These are phyloP conservation scores for Magnusiomyces sp. DNA, from an alignment of 1,139 yeast genomes.

Conservation along the genomic window DNA sequence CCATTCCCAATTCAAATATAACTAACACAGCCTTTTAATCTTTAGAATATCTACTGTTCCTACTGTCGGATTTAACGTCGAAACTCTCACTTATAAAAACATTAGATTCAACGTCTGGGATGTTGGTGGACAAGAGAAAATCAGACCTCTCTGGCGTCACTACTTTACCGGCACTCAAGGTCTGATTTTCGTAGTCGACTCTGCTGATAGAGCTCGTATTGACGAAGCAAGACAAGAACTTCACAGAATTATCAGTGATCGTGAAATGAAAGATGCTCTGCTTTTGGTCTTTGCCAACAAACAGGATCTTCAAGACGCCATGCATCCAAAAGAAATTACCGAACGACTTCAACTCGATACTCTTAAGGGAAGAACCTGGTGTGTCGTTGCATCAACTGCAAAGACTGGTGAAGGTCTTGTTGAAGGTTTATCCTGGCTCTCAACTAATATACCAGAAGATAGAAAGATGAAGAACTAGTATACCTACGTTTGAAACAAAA, in stretches of 20 bases:
- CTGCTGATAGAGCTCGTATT: constrained; percentile 62
- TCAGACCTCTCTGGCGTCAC: constrained; percentile 90
- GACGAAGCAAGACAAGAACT: constrained; percentile 75
- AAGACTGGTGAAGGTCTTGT: constrained; percentile 87
- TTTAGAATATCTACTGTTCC: constrained; percentile 70
- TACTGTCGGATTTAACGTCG: constrained; percentile 91
- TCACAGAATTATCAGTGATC: constrained; percentile 65
- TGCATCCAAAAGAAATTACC: constrained; percentile 85
- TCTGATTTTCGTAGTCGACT: constrained; percentile 84
- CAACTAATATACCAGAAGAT: constrained; percentile 50
- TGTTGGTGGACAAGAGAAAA: constrained; percentile 91
- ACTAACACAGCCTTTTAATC: constrained; percentile 3
- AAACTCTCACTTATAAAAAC: constrained; percentile 80
- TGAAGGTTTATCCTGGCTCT: constrained; percentile 83
- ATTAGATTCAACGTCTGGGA: constrained; percentile 94
- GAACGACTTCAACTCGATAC: constrained; percentile 77
- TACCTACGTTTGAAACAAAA: background rate
- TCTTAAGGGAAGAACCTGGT: constrained; percentile 85
- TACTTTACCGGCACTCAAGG: constrained; percentile 92
- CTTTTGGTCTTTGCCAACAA: constrained; percentile 83
- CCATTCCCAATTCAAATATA: background rate
- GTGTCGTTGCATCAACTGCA: constrained; percentile 82
- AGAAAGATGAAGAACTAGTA: constrained; percentile 17
- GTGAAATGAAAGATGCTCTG: constrained; percentile 72
- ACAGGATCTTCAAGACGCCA: constrained; percentile 82